These are phyloP conservation scores for Hibiscus trionum DNA, from an alignment of 345 rosid genomes.

Conservation along the genomic window DNA sequence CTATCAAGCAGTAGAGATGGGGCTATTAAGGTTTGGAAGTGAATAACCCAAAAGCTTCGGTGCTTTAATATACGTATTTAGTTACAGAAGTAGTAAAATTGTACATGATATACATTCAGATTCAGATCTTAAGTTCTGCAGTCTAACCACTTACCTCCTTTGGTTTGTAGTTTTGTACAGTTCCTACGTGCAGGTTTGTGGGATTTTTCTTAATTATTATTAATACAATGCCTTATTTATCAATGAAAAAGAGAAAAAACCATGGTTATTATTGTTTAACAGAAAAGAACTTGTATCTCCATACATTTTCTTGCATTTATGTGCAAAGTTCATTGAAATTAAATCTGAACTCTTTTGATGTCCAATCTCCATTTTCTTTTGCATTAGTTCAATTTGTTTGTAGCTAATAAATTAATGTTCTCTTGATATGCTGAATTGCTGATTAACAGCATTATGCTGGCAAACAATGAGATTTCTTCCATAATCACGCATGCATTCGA, in stretches of 20 bases:
- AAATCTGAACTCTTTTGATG: not conserved
- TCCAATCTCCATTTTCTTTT: not conserved
- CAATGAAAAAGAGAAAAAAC: not conserved
- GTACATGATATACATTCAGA: slow-evolving; percentile 14
- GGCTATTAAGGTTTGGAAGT: slow-evolving; percentile 97
- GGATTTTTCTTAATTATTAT: not conserved
- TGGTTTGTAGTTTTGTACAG: slow-evolving; percentile 21
- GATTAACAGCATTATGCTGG: too few relatives aligned
- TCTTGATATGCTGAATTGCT: not conserved
- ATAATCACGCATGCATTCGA: not conserved
- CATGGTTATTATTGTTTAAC: not conserved
- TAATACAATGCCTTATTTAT: not conserved
- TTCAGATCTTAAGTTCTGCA: not conserved
- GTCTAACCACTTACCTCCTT: not conserved
- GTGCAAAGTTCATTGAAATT: slow-evolving; percentile 5
- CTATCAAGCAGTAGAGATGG: slow-evolving; percentile 96
- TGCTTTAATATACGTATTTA: slow-evolving; percentile 28
- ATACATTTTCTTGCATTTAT: not conserved
- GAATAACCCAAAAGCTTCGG: slow-evolving; percentile 15
- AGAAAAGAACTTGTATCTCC: not conserved
- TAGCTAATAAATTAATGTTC: not conserved
- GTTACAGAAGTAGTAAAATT: slow-evolving; percentile 13
- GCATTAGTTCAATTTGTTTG: not conserved
- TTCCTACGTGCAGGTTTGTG: slow-evolving; percentile 4
- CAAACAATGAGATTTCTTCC: not conserved